A percentile compares a stretch with the other conserved stretches of the same genome.
phyloP scores from a whole-genome alignment of 306 rosid genomes.

The Alnus glutinosa region DNA sequence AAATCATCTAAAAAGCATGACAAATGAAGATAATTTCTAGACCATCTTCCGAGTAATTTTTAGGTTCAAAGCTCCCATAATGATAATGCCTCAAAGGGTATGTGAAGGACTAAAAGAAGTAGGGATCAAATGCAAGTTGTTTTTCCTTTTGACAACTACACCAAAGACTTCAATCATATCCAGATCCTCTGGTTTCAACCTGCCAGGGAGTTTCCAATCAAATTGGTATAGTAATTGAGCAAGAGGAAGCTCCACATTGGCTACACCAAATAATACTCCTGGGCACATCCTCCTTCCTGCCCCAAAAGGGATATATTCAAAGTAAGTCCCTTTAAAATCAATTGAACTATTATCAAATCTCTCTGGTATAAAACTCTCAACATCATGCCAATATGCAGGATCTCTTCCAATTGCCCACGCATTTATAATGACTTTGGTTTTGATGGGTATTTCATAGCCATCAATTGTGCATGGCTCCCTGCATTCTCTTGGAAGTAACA shows the following conservation, averaged over 20 bases:
- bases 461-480: slow-evolving; percentile 21
- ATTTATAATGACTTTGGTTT: slow-evolving; percentile 37
- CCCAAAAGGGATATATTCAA: slow-evolving; percentile 38
- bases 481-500: slow-evolving; percentile 44
- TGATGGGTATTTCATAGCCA: slow-evolving; percentile 30
- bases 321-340: slow-evolving; percentile 27
- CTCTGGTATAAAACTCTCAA: slow-evolving; percentile 39
- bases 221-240: slow-evolving; percentile 9
- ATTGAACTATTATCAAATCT: slow-evolving; percentile 16
- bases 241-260: neutral
- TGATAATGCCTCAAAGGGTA: too few species aligned
- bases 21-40: too few species aligned
- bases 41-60: too few species aligned
- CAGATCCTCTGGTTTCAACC: neutral
- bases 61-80: too few species aligned
- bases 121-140: neutral
- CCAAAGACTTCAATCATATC: neutral
- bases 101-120: neutral
- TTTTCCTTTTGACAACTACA: neutral
- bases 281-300: slow-evolving; percentile 29
- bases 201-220: neutral
- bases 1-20: too few species aligned
- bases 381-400: slow-evolving; percentile 31
- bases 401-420: slow-evolving; percentile 49
- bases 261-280: neutral